Evolutionary conservation across 371 early-diverging fungal species (phyloP).

Genomic region (Globomyces sp.): DNA sequence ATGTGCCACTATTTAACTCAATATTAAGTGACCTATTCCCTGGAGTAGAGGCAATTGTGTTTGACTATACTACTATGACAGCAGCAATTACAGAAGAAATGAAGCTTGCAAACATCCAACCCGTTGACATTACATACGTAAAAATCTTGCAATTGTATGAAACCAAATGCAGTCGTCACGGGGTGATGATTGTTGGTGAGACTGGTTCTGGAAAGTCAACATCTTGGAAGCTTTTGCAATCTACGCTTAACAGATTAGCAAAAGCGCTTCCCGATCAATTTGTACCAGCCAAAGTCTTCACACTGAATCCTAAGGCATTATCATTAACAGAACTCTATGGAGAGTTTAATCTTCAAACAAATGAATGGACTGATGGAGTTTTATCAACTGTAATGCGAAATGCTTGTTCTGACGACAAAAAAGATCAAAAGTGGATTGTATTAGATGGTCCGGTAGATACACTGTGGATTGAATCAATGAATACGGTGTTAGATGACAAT

Average conservation of each 20-base stretch:
- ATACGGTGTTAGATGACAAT: conserved; percentile 63
- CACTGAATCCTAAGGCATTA: conserved; percentile 56
- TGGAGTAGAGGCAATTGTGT: conserved; percentile 42
- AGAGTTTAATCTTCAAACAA: conserved; percentile 45
- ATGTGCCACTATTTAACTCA: conserved; percentile 50
- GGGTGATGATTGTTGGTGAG: conserved; percentile 54
- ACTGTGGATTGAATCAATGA: conserved; percentile 64
- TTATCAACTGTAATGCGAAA: conserved; percentile 51
- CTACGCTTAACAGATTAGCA: conserved; percentile 34
- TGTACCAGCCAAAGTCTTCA: conserved; percentile 37
- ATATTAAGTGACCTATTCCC: conserved; percentile 58
- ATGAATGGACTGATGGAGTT: conserved; percentile 64
- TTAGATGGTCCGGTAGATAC: conserved; percentile 63
- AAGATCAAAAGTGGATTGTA: conserved; percentile 57
- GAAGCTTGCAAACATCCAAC: conserved; percentile 41
- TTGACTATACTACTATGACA: conserved; percentile 47
- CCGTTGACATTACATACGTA: conserved; percentile 31
- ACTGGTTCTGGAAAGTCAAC: conserved; percentile 55
- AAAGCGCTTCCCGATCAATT: conserved; percentile 40
- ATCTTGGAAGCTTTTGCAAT: conserved; percentile 49
- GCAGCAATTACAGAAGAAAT: conserved; percentile 44
- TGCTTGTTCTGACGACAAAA: conserved; percentile 50
- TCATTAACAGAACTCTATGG: conserved; percentile 60
- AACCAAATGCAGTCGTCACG: conserved; percentile 50
- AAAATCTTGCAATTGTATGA: conserved; percentile 58